These are phyloP conservation scores for Epichloe festucae DNA, from an alignment of 2,329 filamentous ascomycete species.

Conservation along the genomic window DNA sequence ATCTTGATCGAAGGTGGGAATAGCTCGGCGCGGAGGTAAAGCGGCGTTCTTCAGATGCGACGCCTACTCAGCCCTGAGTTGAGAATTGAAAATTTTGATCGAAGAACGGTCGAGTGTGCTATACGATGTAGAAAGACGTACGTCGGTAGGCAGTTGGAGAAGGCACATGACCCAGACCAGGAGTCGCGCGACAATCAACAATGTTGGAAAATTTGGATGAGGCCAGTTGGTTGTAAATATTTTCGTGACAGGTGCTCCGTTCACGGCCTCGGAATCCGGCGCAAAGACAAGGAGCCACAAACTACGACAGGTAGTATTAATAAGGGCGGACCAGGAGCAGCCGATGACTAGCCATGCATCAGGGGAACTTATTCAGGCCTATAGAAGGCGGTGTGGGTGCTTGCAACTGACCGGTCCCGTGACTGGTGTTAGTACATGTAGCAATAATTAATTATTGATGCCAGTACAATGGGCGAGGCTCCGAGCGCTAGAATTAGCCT, in stretches of 20 bases:
- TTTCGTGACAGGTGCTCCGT: constrained; percentile 21
- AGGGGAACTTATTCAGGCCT: too few species aligned
- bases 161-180: background rate
- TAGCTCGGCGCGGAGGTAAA: background rate
- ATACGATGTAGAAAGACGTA: background rate
- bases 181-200: constrained; percentile 2
- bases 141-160: background rate
- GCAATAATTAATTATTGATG: too few species aligned
- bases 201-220: constrained; percentile 8
- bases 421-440: too few species aligned
- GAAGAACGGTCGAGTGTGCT: background rate
- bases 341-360: too few species aligned
- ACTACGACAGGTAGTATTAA: too few species aligned
- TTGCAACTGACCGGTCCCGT: too few species aligned
- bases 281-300: background rate
- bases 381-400: too few species aligned
- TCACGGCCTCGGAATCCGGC: constrained; percentile 25
- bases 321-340: too few species aligned
- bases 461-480: too few species aligned
- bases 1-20: background rate
- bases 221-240: constrained; percentile 14
- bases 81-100: background rate
- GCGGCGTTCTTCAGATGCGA: background rate
- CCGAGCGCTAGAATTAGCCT: too few species aligned
- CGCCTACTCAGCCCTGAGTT: background rate